Evolutionary conservation across 345 rosid genomes (phyloP), one percentile per base, ranked within the genome.

Genomic region (Ceriops decandra): DNA sequence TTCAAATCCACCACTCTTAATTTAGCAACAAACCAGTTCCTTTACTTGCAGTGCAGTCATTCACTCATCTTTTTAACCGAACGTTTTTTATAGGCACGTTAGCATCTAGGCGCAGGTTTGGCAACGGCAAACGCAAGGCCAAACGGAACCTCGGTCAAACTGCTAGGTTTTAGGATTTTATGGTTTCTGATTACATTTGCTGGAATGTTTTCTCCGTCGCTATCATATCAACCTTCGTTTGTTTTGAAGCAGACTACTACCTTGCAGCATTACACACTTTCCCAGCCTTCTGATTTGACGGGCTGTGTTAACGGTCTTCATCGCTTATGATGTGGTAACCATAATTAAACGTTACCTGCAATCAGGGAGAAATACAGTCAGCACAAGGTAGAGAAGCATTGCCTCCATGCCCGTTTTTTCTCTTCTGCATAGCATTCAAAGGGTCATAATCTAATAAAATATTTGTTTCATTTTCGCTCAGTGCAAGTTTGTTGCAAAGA

Each of bases 401-500:
- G 6, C 0, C 60, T 35, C 5, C 15, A 9, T 68, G 17, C 57
- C n/a, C 36, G 2, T 7, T n/a, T 16, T 51, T 19, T 6, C 20
- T 52, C 57, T 7, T 20, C 27, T n/a, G 58, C 15, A 3, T 13
- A 22, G 3, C 27, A 54, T 5, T 54, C 10, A 8, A 9, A 54
- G 27, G 9, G 9, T 22, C 20, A 31, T 52, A 6, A 33, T 16
- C 67, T 73, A 27, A 68, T 24, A 26, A 32, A 27, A 0, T 7
- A 19, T 47, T 57, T 22, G 47, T 13, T 13, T 42, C 10, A 24
- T 72, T 22, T 11, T 61, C 38, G 5, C 38, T 42, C 92, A 93
- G 97, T 89, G 86, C 80, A 89, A 93, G 80, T 85, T 76, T 71
- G 97, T 84, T 69, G 91, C 96, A 46, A 93, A 93, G 84, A 91